These are phyloP conservation scores for Scutellaria galericulata DNA, from an alignment of 257 asterid species.

Conservation along the genomic window DNA sequence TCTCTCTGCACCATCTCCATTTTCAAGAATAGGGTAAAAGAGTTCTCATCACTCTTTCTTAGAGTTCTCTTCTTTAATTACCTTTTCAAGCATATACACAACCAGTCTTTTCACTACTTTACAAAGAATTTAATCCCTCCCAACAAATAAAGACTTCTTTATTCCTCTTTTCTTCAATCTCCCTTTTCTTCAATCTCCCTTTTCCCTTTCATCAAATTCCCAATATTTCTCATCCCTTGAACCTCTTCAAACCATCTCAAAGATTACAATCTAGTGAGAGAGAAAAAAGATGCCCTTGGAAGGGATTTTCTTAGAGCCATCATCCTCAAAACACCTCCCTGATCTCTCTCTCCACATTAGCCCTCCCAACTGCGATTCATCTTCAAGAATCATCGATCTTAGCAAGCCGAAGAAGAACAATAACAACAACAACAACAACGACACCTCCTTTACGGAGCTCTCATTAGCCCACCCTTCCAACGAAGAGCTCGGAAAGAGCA, in stretches of 20 bases:
- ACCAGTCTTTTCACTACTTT: constrained; percentile 49
- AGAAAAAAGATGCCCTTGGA: constrained; percentile 64
- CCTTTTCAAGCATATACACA: constrained; percentile 43
- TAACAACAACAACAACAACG: constrained; percentile 27
- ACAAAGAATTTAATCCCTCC: constrained; percentile 36
- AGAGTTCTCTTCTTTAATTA: constrained; percentile 29
- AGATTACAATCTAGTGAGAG: constrained; percentile 21
- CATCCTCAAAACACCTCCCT: constrained; percentile 49
- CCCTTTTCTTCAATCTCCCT: constrained; percentile 22
- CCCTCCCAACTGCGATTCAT: constrained; percentile 58
- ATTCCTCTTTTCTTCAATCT: constrained; percentile 25
- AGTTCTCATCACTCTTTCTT: constrained; percentile 38
- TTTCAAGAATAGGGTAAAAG: constrained; percentile 37
- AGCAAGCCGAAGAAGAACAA: constrained; percentile 23
- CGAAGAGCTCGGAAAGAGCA: constrained; percentile 24
- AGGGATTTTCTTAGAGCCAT: constrained; percentile 62
- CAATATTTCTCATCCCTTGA: neutral
- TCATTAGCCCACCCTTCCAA: constrained; percentile 64
- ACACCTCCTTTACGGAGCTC: constrained; percentile 61
- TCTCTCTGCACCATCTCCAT: constrained; percentile 45
- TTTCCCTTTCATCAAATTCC: constrained; percentile 20
- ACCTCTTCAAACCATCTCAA: neutral
- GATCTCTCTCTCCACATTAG: constrained; percentile 92
- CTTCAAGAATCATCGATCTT: constrained; percentile 50
- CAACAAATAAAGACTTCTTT: constrained; percentile 24